Conservation (phyloP, 805 yeast species). For the Lipomyces lipofer region DNA sequence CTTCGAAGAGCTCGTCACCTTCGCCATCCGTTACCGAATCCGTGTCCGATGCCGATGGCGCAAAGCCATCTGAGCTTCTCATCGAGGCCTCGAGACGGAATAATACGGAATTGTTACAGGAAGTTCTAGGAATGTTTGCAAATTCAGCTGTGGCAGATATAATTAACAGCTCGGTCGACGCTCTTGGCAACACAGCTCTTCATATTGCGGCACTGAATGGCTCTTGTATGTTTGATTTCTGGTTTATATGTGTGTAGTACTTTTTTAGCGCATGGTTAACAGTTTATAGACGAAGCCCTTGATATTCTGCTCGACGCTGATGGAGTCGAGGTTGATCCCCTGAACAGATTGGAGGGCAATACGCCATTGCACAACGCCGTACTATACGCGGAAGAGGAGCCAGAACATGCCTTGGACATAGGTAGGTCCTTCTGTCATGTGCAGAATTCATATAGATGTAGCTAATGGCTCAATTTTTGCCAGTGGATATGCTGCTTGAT, state of each 20-base stretch:
- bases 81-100: conserved; percentile 87
- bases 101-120: conserved; percentile 70
- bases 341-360: conserved; percentile 68
- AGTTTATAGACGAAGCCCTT: conserved; percentile 60
- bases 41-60: conserved; percentile 53
- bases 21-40: neutral
- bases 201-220: conserved; percentile 84
- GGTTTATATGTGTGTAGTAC: neutral
- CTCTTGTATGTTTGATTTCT: conserved; percentile 44
- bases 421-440: conserved; percentile 31
- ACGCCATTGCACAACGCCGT: conserved; percentile 91
- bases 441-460: neutral
- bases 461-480: neutral
- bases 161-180: conserved; percentile 70
- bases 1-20: neutral
- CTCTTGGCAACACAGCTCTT: conserved; percentile 76
- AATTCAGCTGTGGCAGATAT: conserved; percentile 45
- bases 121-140: conserved; percentile 50
- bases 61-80: conserved; percentile 72
- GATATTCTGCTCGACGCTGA: conserved; percentile 81
- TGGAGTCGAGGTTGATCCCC: conserved; percentile 87
- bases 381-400: conserved; percentile 70
- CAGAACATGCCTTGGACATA: conserved; percentile 78
- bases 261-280: neutral
- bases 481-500: conserved; percentile 73